These are phyloP conservation scores for Cryptosporidium tyzzeri DNA, from an alignment of 169 alveolate species.

Conservation along the genomic window DNA sequence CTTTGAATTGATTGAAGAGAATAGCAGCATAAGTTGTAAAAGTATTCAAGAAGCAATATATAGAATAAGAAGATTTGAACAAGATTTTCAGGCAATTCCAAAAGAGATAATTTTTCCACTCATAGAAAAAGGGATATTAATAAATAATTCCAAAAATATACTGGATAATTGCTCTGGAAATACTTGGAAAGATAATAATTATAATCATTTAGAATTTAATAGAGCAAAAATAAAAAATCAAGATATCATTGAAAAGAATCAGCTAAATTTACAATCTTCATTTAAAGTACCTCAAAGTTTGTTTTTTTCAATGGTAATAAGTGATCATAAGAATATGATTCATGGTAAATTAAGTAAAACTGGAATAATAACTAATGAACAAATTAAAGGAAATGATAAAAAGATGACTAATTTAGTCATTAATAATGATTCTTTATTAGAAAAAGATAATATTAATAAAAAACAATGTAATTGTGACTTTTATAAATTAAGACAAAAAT, in stretches of 20 bases:
- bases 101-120: conserved; percentile 20
- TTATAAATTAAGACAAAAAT: conserved; percentile 35
- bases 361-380: not conserved
- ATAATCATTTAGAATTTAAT: not conserved
- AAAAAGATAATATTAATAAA: not conserved
- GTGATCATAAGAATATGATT: conserved; percentile 3
- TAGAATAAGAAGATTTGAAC: conserved; percentile 52
- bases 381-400: not conserved
- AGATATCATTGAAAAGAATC: not conserved
- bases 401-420: not conserved
- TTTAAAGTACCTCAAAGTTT: conserved; percentile 67
- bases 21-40: conserved; percentile 18
- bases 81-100: conserved; percentile 46
- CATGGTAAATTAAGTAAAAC: not conserved
- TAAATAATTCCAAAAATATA: conserved; percentile 10
- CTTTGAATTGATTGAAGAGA: conserved; percentile 1
- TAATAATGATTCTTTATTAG: not conserved
- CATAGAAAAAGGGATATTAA: not conserved
- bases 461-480: conserved; percentile 50
- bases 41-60: conserved; percentile 68
- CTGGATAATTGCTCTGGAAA: not conserved
- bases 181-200: not conserved
- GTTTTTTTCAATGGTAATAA: conserved; percentile 31
- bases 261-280: not conserved
- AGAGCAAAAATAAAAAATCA: not conserved